Conservation (phyloP, 768 basidiomycete species). For the Macrocybe gigantea region DNA sequence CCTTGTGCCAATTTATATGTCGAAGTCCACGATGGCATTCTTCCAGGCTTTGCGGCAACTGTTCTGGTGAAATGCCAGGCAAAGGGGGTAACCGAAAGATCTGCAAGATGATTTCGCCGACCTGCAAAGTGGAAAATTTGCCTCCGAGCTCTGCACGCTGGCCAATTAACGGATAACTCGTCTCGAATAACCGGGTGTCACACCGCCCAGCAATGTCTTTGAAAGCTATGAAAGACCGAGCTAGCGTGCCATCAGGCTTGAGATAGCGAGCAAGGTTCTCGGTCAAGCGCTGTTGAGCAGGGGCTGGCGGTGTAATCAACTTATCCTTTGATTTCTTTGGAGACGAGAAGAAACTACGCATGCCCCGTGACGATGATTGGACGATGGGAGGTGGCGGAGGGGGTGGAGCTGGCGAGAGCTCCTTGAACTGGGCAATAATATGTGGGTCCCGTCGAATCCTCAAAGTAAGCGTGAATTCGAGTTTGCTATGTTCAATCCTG, state of each 20-base stretch:
- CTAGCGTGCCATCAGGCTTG: slow-evolving; percentile 82
- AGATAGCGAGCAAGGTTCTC: slow-evolving; percentile 82
- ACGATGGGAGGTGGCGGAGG: slow-evolving; percentile 32
- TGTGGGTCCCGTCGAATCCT: slow-evolving; percentile 86
- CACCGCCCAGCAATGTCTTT: slow-evolving; percentile 81
- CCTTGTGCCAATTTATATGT: slow-evolving; percentile 91
- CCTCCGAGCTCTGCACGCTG: slow-evolving; percentile 56
- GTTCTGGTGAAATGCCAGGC: slow-evolving; percentile 70
- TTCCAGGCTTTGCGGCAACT: slow-evolving; percentile 88
- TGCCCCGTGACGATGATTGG: slow-evolving; percentile 57
- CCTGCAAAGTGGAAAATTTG: slow-evolving; percentile 57
- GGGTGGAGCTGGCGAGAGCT: slow-evolving; percentile 44
- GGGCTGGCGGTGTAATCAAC: slow-evolving; percentile 30
- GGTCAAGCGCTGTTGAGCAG: slow-evolving; percentile 37
- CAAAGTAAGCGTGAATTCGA: slow-evolving; percentile 89
- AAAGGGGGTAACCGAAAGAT: slow-evolving; percentile 86
- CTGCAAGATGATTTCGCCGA: slow-evolving; percentile 87
- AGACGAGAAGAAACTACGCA: slow-evolving; percentile 73
- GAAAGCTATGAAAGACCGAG: slow-evolving; percentile 83
- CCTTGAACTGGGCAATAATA: slow-evolving; percentile 72
- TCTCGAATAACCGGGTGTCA: slow-evolving; percentile 82
- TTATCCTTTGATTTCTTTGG: slow-evolving; percentile 62
- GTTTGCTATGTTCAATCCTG: slow-evolving; percentile 89
- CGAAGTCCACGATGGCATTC: slow-evolving; percentile 86
- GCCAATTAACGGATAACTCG: slow-evolving; percentile 74